Evolutionary conservation across 2,329 filamentous ascomycete genomes (phyloP).

Genomic region (Neopestalotiopsis rosae): DNA sequence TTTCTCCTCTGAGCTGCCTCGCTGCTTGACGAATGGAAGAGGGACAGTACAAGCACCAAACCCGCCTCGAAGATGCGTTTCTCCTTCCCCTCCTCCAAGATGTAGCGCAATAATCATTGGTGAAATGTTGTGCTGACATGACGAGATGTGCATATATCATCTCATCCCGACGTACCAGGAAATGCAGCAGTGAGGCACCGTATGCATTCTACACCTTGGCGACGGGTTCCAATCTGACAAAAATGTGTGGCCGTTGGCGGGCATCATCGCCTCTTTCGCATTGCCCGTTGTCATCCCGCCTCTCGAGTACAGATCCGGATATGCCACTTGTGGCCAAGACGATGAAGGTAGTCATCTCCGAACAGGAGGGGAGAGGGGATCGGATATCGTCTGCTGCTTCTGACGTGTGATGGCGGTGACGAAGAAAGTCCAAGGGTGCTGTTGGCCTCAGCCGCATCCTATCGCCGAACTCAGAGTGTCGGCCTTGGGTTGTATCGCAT

Average conservation of each 20-base stretch:
- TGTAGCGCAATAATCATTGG: no score
- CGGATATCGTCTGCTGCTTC: not conserved
- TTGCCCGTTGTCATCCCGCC: not conserved
- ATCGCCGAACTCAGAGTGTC: not conserved
- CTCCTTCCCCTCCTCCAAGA: no score
- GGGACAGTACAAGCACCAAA: no score
- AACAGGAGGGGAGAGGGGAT: not conserved
- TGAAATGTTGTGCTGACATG: no score
- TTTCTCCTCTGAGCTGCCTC: no score
- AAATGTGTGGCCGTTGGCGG: not conserved
- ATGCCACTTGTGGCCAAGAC: conserved; percentile 11
- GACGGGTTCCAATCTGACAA: not conserved
- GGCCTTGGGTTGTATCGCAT: not conserved
- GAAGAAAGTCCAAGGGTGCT: not conserved
- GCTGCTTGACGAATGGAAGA: no score
- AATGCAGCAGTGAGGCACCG: not conserved
- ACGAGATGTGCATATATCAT: no score
- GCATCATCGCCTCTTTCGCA: not conserved
- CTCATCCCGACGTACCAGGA: no score
- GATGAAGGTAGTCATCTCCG: conserved; percentile 8
- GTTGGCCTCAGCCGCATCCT: not conserved
- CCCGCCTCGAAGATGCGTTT: no score
- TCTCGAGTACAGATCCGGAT: conserved; percentile 8
- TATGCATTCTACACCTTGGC: not conserved
- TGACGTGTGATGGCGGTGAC: not conserved